Evolutionary conservation across 306 rosid genomes (phyloP), one percentile per base, ranked within the genome.

Genomic region (Quercus mongolica): DNA sequence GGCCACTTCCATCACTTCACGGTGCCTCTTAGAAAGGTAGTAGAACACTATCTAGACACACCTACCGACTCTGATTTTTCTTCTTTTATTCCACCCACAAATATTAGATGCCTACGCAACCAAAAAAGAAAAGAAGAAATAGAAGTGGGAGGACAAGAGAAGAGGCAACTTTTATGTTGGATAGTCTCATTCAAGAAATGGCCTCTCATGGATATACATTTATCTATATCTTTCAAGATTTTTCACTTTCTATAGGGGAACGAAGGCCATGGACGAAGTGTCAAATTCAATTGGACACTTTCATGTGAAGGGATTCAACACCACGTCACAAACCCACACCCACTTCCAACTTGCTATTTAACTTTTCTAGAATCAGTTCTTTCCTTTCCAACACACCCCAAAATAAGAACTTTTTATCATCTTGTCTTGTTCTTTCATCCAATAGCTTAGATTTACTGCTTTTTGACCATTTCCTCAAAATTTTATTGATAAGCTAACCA

Each of bases 351-450:
- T 35, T 77, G 26, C 56, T 18, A 19, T 65, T 68, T 14, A 17
- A 65, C 17, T 14, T 17, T 58, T n/a, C 58, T 18, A 18, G 81
- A 69, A 78, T 69, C 33, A 20, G 75, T 78, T 68, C 81, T 77
- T 21, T 57, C 54, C 6, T 41, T 41, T 41, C 46, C 46, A 41
- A 41, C 44, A 38, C 44, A 6, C 46, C 46, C 46, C 11, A 41
- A 41, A 2, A 41, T 41, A 8, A 41, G 46, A 41, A 41, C 11
- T 7, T 41, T 7, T 41, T 7, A 8, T 41, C 46, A 41, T 41
- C 46, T 8, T 41, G 46, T 0, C 46, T 41, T 41, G 11, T 41
- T 41, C 3, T 41, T 41, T 41, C 46, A 41, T 41, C 46, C 46
- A 41, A 41, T 2, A 41, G 11, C 46, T 41, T 41, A 41, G 46